These are phyloP conservation scores for Aphanoascus verrucosus DNA, from an alignment of 2,329 filamentous ascomycete genomes.

Conservation along the genomic window DNA sequence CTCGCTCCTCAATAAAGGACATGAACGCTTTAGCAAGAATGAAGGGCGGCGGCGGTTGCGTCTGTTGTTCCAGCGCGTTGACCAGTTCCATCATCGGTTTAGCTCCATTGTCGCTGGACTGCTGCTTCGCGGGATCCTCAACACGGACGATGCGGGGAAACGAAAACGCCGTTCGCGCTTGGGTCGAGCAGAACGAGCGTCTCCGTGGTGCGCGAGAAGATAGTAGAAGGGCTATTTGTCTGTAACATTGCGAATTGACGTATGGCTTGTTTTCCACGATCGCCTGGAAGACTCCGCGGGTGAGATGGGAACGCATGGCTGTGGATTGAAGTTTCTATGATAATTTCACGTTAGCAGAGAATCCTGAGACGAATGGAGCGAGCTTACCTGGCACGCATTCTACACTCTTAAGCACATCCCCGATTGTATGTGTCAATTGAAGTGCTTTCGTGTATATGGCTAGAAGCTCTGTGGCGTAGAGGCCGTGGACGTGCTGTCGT, in stretches of 20 bases:
- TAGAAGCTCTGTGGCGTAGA: no score
- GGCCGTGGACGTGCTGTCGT: no score
- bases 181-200: slow-evolving; percentile 22
- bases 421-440: background rate
- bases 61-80: slow-evolving; percentile 50
- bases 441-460: no score
- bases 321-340: background rate
- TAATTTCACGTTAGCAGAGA: background rate
- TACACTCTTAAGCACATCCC: background rate
- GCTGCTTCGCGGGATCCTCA: background rate
- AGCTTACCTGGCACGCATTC: slow-evolving; percentile 12
- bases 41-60: slow-evolving; percentile 52
- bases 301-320: slow-evolving; percentile 37
- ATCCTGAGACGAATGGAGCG: background rate
- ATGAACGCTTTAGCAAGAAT: slow-evolving; percentile 56
- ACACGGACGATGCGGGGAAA: slow-evolving; percentile 28
- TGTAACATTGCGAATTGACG: slow-evolving; percentile 29
- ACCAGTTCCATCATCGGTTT: slow-evolving; percentile 59
- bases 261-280: slow-evolving; percentile 38
- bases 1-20: slow-evolving; percentile 51
- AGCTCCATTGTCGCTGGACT: slow-evolving; percentile 42
- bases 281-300: slow-evolving; percentile 36
- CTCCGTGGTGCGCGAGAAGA: slow-evolving; percentile 25
- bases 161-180: slow-evolving; percentile 51
- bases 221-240: slow-evolving; percentile 25